Evolutionary conservation across 257 asterid genomes (phyloP), one percentile per base, ranked within the genome.

Genomic region (Oldenlandia corymbosa): DNA sequence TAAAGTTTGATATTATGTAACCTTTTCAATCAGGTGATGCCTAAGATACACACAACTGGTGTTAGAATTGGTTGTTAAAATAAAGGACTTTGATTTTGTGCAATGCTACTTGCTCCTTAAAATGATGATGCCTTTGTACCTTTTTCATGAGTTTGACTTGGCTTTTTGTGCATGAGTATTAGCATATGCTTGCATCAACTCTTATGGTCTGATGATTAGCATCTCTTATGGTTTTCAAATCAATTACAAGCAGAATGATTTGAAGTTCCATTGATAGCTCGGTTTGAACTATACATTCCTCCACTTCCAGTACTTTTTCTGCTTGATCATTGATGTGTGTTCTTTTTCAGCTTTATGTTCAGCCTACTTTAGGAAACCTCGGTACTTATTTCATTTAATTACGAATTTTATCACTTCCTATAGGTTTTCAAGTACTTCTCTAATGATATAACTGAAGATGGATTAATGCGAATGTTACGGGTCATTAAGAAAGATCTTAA

Each of bases 371-470:
- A 30, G 17, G 17, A 30, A 31, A 23, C 17, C 56, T 23, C n/a
- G 3, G 1, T 39, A 1, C 10, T 41, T 24, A 31, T 11, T n/a
- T 32, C 18, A 41, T 36, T n/a, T 59, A 41, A 58, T 13, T 16
- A 17, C 23, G n/a, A n/a, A 18, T 30, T 10, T 52, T 52, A 14
- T 68, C 41, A 53, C 28, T 11, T 30, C 36, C 42, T 27, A 23
- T 62, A 92, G 99, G 97, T 84, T 76, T 92, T 89, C 86, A 92
- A 87, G 76, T 81, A 66, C 64, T 89, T 84, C 68, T 85, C 95
- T 67, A 45, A 54, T 58, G 90, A 75, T 47, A 69, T 84, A 59
- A 87, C 99, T 0, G 96, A 89, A 23, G 96, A 87, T 70, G 99
- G 94, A 36, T 72, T 92, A 68, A 75, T 77, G 60, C 83, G 91